Percentiles rank a stretch among this genome's conserved stretches.
These are phyloP conservation scores for Fusarium liriodendri DNA, from an alignment of 2,329 filamentous ascomycete genomes.

Conservation along the genomic window DNA sequence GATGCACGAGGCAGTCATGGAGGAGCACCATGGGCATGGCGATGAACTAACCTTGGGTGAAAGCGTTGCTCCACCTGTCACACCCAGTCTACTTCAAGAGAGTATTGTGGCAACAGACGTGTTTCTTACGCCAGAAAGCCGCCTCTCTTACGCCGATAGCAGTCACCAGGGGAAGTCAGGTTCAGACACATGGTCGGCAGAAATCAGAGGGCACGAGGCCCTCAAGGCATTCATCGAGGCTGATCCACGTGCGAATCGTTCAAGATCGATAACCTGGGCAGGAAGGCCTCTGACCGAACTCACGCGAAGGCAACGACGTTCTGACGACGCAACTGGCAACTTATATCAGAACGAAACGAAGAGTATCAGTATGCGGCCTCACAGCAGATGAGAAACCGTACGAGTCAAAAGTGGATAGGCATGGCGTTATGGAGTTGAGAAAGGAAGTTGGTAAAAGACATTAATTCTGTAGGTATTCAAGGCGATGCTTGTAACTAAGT, in stretches of 20 bases:
- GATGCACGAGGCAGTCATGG: slow-evolving; percentile 25
- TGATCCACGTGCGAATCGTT: neutral
- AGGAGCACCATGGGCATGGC: slow-evolving; percentile 11
- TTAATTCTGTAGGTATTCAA: neutral
- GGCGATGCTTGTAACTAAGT: neutral
- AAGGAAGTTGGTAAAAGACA: neutral
- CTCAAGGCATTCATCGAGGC: neutral
- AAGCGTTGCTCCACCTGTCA: slow-evolving; percentile 10
- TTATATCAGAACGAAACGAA: neutral
- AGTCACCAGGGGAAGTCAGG: neutral
- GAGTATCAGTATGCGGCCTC: neutral
- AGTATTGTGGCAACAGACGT: slow-evolving; percentile 34
- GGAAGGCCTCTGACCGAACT: neutral
- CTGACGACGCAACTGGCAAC: neutral
- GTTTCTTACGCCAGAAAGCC: slow-evolving; percentile 39
- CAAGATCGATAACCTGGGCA: neutral
- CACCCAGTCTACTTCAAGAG: slow-evolving; percentile 22
- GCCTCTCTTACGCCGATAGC: slow-evolving; percentile 13
- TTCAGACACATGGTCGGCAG: neutral
- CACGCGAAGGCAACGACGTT: neutral
- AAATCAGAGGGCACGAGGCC: neutral
- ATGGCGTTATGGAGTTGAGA: neutral
- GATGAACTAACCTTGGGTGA: neutral
- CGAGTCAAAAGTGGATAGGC: neutral
- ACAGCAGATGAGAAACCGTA: neutral